phyloP scores from a whole-genome alignment of 352 stramenopile species.

The Saprolegnia parasitica region DNA sequence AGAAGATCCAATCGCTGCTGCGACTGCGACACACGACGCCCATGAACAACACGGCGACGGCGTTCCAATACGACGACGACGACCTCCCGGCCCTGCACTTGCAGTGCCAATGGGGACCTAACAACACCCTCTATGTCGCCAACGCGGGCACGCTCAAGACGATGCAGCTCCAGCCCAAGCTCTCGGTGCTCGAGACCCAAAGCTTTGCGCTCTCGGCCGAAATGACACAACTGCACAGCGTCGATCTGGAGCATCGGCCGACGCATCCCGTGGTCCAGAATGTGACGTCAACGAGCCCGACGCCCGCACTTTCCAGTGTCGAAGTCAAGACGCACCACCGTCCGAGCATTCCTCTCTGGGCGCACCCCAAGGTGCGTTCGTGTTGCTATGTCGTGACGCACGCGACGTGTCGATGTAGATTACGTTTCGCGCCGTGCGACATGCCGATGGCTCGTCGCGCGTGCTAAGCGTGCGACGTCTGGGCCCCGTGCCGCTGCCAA shows the following conservation, averaged over 20 bases:
- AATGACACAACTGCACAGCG: not conserved
- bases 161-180: not conserved
- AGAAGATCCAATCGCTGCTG: constrained; percentile 8
- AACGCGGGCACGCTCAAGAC: not conserved
- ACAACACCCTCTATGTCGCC: not conserved
- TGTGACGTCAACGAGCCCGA: not conserved
- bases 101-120: constrained; percentile 4
- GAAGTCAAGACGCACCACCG: constrained; percentile 9
- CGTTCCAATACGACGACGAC: constrained; percentile 6
- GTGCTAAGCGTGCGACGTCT: constrained; percentile 10
- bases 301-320: not conserved
- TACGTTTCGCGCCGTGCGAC: constrained; percentile 6
- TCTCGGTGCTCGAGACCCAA: not conserved
- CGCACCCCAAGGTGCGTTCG: constrained; percentile 17
- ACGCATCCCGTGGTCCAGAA: not conserved
- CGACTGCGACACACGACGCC: constrained; percentile 17
- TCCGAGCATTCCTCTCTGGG: constrained; percentile 7
- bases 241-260: constrained; percentile 12
- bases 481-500: constrained; percentile 18
- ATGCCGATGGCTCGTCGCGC: not conserved
- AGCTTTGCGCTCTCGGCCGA: constrained; percentile 8
- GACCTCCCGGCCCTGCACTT: constrained; percentile 1
- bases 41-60: not conserved
- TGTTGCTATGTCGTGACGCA: not conserved
- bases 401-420: not conserved